Conservation (phyloP, 805 yeast genomes). For the Kurtzmaniella fragi region DNA sequence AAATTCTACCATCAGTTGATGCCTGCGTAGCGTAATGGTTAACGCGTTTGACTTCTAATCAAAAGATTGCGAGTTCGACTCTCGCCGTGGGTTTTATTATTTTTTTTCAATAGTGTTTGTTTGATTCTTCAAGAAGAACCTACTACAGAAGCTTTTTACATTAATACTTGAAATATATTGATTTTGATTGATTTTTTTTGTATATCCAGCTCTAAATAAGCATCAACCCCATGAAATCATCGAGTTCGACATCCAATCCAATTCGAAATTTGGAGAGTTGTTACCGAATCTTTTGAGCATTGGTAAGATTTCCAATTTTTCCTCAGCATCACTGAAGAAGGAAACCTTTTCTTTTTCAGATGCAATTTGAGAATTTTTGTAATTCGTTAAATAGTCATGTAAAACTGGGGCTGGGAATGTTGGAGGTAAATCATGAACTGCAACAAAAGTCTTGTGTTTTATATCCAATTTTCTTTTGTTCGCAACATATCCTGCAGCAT, state of each 20-base stretch:
- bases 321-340: constrained; percentile 15
- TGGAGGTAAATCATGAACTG: constrained; percentile 29
- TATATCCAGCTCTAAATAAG: neutral
- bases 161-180: too few relatives aligned
- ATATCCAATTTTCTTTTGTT: constrained; percentile 11
- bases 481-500: constrained; percentile 24
- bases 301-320: constrained; percentile 17
- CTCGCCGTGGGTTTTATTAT: constrained; percentile 36
- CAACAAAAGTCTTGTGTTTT: constrained; percentile 14
- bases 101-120: too few relatives aligned
- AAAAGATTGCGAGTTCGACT: constrained; percentile 63
- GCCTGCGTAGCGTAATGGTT: constrained; percentile 41
- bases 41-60: constrained; percentile 65
- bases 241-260: constrained; percentile 35
- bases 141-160: too few relatives aligned
- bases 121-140: too few relatives aligned
- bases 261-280: constrained; percentile 19
- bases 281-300: constrained; percentile 30
- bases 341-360: constrained; percentile 14
- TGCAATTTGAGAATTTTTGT: constrained; percentile 13
- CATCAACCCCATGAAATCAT: constrained; percentile 23
- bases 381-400: constrained; percentile 32
- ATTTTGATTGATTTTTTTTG: too few relatives aligned
- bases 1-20: too few relatives aligned
- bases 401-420: constrained; percentile 29